phyloP scores from a whole-genome alignment of 345 rosid genomes.

The Physaria fendleri region DNA sequence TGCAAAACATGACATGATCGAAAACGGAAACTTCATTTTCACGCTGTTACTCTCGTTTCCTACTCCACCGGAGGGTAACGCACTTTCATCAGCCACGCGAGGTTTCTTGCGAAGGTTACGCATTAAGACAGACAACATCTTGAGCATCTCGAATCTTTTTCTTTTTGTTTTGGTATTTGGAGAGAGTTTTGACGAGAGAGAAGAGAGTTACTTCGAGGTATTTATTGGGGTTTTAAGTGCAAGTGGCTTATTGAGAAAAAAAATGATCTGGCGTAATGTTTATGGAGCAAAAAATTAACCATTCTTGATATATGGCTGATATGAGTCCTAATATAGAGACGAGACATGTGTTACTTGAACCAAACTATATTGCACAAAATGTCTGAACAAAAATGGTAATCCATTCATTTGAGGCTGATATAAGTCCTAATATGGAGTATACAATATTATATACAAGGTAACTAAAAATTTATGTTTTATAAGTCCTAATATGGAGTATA shows the following conservation, averaged over 20 bases:
- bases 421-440: no score
- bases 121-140: conserved; percentile 30
- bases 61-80: conserved; percentile 23
- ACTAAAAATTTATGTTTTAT: no score
- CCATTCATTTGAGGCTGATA: no score
- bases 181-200: conserved; percentile 8
- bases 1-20: conserved; percentile 62
- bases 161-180: background rate
- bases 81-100: conserved; percentile 69
- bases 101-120: conserved; percentile 52
- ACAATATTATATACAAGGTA: no score
- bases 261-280: no score
- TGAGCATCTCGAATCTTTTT: conserved; percentile 41
- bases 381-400: no score
- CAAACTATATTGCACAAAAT: no score
- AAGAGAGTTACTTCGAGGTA: conserved; percentile 18
- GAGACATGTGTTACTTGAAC: no score
- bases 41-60: conserved; percentile 1
- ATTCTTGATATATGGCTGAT: no score
- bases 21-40: conserved; percentile 38
- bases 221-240: conserved; percentile 22
- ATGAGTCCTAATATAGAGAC: no score
- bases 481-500: no score
- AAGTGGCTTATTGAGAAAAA: conserved; percentile 29
- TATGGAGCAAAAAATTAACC: no score